Evolutionary conservation across 805 yeast genomes (phyloP).

Genomic region (Saccharomycopsis olivae): DNA sequence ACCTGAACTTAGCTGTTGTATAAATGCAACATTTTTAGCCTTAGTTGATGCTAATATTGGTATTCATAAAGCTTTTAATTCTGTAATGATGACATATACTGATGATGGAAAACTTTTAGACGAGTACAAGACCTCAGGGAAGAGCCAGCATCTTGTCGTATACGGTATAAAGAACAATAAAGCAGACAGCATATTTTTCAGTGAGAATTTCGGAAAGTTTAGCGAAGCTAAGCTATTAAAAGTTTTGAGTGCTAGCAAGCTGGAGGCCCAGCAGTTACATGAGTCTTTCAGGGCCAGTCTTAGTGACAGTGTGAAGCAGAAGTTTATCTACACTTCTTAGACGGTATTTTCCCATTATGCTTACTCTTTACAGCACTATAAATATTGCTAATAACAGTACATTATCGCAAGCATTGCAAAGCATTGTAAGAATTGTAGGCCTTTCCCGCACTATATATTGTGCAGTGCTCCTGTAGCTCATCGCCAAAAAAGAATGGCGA

Average conservation of each 20-base stretch:
- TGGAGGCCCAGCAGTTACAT: not conserved
- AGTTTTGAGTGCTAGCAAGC: not conserved
- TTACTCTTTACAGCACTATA: too few species aligned
- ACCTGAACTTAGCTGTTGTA: slow-evolving; percentile 53
- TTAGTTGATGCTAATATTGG: slow-evolving; percentile 74
- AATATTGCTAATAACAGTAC: too few species aligned
- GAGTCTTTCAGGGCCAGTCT: not conserved
- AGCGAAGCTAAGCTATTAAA: slow-evolving; percentile 3
- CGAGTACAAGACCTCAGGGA: not conserved
- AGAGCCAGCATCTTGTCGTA: slow-evolving; percentile 16
- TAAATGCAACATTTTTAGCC: slow-evolving; percentile 68
- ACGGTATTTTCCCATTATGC: too few species aligned
- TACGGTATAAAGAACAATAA: slow-evolving; percentile 12
- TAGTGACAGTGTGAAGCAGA: not conserved
- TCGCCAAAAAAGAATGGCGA: too few species aligned
- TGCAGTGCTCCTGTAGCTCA: too few species aligned
- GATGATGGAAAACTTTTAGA: not conserved
- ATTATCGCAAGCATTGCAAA: too few species aligned
- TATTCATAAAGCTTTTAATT: slow-evolving; percentile 23
- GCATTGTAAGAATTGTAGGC: too few species aligned
- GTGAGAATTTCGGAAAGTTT: slow-evolving; percentile 14
- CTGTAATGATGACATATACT: slow-evolving; percentile 5
- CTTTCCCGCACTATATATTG: too few species aligned
- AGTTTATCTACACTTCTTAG: slow-evolving; percentile 1
- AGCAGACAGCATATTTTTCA: slow-evolving; percentile 8